Evolutionary conservation across 1,284 basidiomycete species (phyloP).

Genomic region (Sphagnurus paluster): DNA sequence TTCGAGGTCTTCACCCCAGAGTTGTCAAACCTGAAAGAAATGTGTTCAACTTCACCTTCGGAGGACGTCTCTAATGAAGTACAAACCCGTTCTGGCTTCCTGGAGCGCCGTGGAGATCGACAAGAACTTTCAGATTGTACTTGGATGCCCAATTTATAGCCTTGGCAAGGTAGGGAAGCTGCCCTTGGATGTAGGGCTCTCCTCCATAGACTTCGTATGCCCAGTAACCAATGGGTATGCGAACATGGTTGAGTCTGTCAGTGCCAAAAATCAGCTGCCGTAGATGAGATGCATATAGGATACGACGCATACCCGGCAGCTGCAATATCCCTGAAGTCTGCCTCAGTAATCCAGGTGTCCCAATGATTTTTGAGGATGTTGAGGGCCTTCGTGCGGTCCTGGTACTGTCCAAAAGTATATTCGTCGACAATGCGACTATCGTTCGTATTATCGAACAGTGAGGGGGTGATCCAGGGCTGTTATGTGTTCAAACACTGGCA

Average conservation of each 20-base stretch:
- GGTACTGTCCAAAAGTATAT: constrained; percentile 79
- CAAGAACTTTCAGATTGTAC: constrained; percentile 77
- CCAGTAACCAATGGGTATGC: constrained; percentile 92
- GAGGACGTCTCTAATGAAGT: constrained; percentile 1
- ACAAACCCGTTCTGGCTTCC: constrained; percentile 78
- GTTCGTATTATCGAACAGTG: constrained; percentile 80
- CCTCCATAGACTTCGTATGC: constrained; percentile 81
- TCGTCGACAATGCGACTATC: constrained; percentile 77
- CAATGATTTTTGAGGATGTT: constrained; percentile 65
- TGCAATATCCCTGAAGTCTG: constrained; percentile 73
- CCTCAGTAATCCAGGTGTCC: constrained; percentile 81
- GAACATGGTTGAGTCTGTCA: constrained; percentile 76
- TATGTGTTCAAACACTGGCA: not conserved
- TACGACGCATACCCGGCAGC: constrained; percentile 70
- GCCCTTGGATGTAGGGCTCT: constrained; percentile 86
- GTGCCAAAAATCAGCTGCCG: constrained; percentile 6
- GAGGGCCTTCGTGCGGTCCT: constrained; percentile 49
- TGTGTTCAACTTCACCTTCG: constrained; percentile 1
- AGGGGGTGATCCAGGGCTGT: constrained; percentile 83
- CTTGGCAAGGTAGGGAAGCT: constrained; percentile 68
- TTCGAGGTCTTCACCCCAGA: constrained; percentile 69
- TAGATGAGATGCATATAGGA: constrained; percentile 22
- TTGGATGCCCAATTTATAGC: constrained; percentile 81
- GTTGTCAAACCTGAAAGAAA: constrained; percentile 72
- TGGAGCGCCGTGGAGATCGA: constrained; percentile 82